Conservation (phyloP, 352 stramenopile genomes). For the Pythium coloratum region DNA sequence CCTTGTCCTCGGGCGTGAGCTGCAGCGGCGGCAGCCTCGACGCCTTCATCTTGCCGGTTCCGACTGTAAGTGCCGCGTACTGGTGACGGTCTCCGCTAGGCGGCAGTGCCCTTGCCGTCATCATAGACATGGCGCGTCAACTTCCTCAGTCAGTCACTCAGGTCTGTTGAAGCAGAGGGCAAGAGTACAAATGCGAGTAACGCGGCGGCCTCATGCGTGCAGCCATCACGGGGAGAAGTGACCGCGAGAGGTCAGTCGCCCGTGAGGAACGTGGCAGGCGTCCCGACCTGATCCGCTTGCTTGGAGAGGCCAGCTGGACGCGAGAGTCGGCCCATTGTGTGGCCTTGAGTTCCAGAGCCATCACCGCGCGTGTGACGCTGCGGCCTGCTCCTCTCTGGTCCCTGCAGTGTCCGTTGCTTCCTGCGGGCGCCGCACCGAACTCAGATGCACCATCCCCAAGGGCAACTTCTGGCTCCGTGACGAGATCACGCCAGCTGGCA, state of each 20-base stretch:
- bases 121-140: background rate
- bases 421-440: background rate
- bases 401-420: background rate
- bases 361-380: too few species aligned
- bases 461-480: background rate
- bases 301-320: background rate
- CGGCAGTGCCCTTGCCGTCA: background rate
- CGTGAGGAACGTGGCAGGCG: too few species aligned
- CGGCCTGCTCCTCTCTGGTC: background rate
- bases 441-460: background rate
- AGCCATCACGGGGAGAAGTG: background rate
- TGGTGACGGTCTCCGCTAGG: conserved; percentile 12
- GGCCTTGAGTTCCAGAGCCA: background rate
- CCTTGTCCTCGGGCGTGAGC: conserved; percentile 34
- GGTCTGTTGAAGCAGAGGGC: background rate
- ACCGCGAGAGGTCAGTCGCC: too few species aligned
- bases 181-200: conserved; percentile 1
- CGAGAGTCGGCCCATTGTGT: background rate
- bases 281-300: background rate
- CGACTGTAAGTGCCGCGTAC: background rate
- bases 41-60: conserved; percentile 9
- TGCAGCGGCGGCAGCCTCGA: conserved; percentile 26
- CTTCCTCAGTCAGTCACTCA: background rate
- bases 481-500: background rate
- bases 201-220: background rate